phyloP scores from a whole-genome alignment of 495 filamentous ascomycete species.

The Xylaria curta region DNA sequence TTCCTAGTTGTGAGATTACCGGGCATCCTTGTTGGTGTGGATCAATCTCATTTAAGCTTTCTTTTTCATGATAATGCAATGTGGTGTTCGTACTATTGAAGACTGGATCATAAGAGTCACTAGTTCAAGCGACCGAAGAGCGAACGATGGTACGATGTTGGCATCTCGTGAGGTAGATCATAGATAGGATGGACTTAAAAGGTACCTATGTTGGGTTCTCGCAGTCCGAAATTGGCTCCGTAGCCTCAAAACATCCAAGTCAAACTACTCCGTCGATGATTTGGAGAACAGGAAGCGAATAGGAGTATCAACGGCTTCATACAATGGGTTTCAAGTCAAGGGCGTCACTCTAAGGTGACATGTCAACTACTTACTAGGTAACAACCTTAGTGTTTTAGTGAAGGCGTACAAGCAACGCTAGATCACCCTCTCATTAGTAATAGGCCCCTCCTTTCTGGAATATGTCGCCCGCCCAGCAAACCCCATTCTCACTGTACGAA shows the following conservation, averaged over 20 bases:
- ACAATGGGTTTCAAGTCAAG: background rate
- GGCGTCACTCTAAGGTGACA: background rate
- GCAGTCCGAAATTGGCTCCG: background rate
- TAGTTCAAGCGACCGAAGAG: background rate
- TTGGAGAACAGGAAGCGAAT: background rate
- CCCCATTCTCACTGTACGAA: background rate
- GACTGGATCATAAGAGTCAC: background rate
- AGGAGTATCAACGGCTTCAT: background rate
- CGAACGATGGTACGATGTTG: background rate
- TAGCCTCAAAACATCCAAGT: background rate
- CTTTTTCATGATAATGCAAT: background rate
- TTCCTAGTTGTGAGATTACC: background rate
- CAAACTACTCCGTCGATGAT: background rate
- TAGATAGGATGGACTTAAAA: background rate
- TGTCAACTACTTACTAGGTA: slow-evolving; percentile 5
- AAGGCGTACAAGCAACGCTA: background rate
- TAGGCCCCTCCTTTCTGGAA: background rate
- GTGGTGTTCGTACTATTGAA: background rate
- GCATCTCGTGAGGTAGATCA: background rate
- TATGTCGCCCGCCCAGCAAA: background rate
- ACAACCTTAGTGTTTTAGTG: slow-evolving; percentile 3
- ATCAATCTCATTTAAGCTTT: background rate
- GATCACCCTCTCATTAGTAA: slow-evolving; percentile 11
- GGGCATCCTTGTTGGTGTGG: background rate
- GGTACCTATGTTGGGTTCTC: background rate